A percentile compares a stretch with the other conserved stretches of the same genome.
Evolutionary conservation across 805 yeast species (phyloP).

Genomic region (Yamadazyma phyllophila): DNA sequence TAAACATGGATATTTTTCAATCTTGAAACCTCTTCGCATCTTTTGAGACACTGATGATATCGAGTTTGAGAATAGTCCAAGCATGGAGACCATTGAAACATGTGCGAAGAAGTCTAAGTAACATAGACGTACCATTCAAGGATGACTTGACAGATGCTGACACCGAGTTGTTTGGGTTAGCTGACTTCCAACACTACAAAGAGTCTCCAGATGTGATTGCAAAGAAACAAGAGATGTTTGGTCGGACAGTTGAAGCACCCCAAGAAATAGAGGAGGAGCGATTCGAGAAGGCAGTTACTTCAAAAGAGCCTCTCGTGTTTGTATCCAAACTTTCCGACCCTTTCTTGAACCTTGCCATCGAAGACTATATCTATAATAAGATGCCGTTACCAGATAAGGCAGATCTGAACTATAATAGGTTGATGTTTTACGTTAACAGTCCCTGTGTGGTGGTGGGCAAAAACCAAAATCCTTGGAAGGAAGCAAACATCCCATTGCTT

Average conservation of each 20-base stretch:
- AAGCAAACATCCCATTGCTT: conserved; percentile 61
- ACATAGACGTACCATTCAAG: conserved; percentile 30
- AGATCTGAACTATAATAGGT: conserved; percentile 42
- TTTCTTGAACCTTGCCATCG: conserved; percentile 73
- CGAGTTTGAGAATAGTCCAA: not conserved
- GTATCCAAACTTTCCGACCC: conserved; percentile 65
- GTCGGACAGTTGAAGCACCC: not conserved
- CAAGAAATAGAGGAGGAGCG: not conserved
- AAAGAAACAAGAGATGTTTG: conserved; percentile 15
- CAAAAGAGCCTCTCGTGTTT: conserved; percentile 49
- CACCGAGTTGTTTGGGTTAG: conserved; percentile 34
- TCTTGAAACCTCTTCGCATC: conserved; percentile 4
- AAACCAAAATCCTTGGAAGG: conserved; percentile 94
- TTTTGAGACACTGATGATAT: conserved; percentile 1
- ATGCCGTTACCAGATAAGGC: conserved; percentile 45
- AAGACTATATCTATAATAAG: conserved; percentile 67
- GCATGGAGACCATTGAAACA: not conserved
- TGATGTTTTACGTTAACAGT: conserved; percentile 70
- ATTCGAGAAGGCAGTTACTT: conserved; percentile 13
- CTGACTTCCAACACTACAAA: conserved; percentile 38
- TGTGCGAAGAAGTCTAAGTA: conserved; percentile 2
- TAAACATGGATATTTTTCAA: conserved; percentile 31
- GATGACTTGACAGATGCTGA: conserved; percentile 36
- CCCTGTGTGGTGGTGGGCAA: conserved; percentile 95
- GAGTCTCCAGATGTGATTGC: conserved; percentile 28